These are phyloP conservation scores for Mycena sanguinolenta DNA, from an alignment of 768 basidiomycete genomes.

Conservation along the genomic window DNA sequence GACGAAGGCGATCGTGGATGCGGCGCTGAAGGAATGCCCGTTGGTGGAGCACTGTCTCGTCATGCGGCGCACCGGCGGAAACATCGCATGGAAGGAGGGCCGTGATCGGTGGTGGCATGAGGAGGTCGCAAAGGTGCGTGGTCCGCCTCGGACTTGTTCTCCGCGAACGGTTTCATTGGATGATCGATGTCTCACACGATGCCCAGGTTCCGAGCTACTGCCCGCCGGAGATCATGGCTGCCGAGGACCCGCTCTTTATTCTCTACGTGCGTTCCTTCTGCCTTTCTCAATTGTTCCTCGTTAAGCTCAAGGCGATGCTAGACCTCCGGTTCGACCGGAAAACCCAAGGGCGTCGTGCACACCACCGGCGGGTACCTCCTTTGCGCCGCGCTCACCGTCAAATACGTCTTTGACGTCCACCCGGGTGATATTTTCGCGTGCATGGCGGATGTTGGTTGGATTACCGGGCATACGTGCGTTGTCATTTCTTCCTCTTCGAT, in stretches of 20 bases:
- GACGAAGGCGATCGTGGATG: constrained; percentile 93
- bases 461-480: constrained; percentile 90
- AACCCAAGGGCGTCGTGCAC: constrained; percentile 97
- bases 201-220: constrained; percentile 89
- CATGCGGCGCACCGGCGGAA: constrained; percentile 86
- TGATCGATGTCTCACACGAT: constrained; percentile 50
- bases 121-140: constrained; percentile 78
- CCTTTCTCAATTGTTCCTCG: not conserved
- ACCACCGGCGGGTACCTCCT: constrained; percentile 93
- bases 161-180: not conserved
- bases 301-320: constrained; percentile 42
- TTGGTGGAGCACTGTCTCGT: constrained; percentile 92
- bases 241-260: constrained; percentile 99
- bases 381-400: constrained; percentile 91
- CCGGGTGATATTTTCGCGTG: constrained; percentile 96
- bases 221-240: constrained; percentile 86
- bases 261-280: constrained; percentile 87
- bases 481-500: constrained; percentile 13
- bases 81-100: constrained; percentile 84
- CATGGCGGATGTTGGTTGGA: constrained; percentile 99
- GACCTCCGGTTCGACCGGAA: constrained; percentile 96
- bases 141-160: not conserved
- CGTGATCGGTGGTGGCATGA: constrained; percentile 98
- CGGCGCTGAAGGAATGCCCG: constrained; percentile 88
- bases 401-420: constrained; percentile 98